Evolutionary conservation across 345 rosid species (phyloP).

Genomic region (Punica granatum): DNA sequence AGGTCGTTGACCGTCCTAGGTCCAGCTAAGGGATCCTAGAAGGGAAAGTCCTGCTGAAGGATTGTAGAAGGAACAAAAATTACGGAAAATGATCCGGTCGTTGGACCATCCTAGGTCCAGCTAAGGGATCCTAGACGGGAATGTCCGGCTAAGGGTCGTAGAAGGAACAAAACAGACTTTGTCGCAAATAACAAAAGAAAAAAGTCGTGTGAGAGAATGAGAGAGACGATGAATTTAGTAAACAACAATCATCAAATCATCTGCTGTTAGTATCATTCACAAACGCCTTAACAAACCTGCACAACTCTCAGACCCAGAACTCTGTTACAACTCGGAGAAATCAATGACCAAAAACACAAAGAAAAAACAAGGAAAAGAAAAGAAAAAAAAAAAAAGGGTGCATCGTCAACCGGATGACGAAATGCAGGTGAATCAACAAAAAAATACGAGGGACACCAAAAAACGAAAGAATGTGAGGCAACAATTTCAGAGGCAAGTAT

Average conservation of each 20-base stretch:
- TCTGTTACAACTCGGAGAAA: background rate
- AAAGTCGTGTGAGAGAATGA: too few relatives aligned
- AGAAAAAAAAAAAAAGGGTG: background rate
- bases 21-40: too few relatives aligned
- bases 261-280: background rate
- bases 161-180: too few relatives aligned
- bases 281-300: background rate
- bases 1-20: too few relatives aligned
- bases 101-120: too few relatives aligned
- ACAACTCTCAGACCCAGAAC: background rate
- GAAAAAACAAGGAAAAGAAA: too few relatives aligned
- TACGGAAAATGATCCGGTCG: too few relatives aligned
- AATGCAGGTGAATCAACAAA: background rate
- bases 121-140: too few relatives aligned
- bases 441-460: background rate
- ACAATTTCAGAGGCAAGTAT: background rate
- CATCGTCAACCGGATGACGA: background rate
- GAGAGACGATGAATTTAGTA: background rate
- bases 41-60: too few relatives aligned
- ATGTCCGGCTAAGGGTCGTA: too few relatives aligned
- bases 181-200: too few relatives aligned
- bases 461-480: conserved; percentile 3
- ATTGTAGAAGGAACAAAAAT: too few relatives aligned
- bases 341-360: background rate
- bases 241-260: background rate